Conservation (phyloP, 495 filamentous ascomycete species). For the Parathielavia appendiculata region DNA sequence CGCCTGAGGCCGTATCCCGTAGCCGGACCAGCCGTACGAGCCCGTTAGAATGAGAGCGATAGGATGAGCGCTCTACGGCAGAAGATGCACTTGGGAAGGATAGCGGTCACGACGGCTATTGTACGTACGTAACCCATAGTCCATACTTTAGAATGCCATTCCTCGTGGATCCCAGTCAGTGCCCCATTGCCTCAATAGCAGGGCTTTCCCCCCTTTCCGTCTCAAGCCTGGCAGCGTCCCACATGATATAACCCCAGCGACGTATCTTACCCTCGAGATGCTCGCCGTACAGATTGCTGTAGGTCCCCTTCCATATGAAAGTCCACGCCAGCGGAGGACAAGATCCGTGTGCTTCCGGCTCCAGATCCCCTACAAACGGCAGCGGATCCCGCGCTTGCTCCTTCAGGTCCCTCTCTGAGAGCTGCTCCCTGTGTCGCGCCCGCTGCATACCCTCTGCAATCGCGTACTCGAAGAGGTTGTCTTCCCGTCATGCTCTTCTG, state of each 20-base stretch:
- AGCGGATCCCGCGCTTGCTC: neutral
- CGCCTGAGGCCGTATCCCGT: no score
- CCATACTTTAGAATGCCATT: neutral
- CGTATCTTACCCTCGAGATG: neutral
- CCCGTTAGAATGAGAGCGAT: no score
- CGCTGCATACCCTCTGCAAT: neutral
- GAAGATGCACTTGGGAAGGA: no score
- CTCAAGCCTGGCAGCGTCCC: constrained; percentile 5
- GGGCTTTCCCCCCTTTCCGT: neutral
- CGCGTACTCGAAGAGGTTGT: neutral
- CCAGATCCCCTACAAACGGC: neutral
- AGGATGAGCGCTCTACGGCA: no score
- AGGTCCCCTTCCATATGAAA: neutral
- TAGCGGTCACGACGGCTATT: no score
- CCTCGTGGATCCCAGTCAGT: neutral
- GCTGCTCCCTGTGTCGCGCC: neutral
- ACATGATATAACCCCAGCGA: constrained; percentile 4
- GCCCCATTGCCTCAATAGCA: neutral
- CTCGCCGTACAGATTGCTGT: neutral
- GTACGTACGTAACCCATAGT: no score
- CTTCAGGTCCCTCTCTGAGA: constrained; percentile 1
- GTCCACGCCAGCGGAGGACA: constrained; percentile 8
- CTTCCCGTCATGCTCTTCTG: neutral
- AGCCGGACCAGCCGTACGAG: no score
- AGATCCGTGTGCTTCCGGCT: neutral